Conservation (phyloP, 2,329 filamentous ascomycete species). For the Xenoacremonium recifei region DNA sequence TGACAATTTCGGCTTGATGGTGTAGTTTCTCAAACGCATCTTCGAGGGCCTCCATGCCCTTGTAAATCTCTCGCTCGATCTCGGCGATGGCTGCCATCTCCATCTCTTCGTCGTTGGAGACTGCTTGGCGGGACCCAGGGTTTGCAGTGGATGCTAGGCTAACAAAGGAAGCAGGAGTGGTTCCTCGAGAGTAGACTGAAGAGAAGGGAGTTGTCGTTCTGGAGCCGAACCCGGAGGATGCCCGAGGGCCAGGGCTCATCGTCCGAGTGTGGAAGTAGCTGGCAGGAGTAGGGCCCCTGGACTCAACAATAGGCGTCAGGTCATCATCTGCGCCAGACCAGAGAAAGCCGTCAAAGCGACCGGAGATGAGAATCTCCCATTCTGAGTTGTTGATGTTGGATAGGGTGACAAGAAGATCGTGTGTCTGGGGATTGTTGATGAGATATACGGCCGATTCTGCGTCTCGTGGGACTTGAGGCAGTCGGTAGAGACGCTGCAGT, state of each 20-base stretch:
- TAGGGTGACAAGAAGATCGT: conserved; percentile 83
- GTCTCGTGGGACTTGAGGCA: conserved; percentile 72
- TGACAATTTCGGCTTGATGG: conserved; percentile 75
- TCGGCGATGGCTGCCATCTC: conserved; percentile 89
- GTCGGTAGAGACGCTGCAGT: conserved; percentile 80
- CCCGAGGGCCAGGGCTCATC: conserved; percentile 41
- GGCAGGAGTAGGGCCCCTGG: conserved; percentile 54
- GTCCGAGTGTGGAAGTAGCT: conserved; percentile 40
- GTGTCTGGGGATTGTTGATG: conserved; percentile 75
- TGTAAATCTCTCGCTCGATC: conserved; percentile 89
- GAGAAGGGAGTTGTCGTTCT: conserved; percentile 49
- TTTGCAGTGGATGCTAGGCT: conserved; percentile 51
- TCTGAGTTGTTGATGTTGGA: conserved; percentile 88
- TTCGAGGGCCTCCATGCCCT: conserved; percentile 90
- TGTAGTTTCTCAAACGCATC: conserved; percentile 94
- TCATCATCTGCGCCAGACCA: conserved; percentile 84
- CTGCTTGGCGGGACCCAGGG: conserved; percentile 52
- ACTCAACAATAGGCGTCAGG: conserved; percentile 42
- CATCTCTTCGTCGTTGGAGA: conserved; percentile 90
- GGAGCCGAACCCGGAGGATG: conserved; percentile 40
- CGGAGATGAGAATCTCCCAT: conserved; percentile 93
- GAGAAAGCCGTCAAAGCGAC: conserved; percentile 91
- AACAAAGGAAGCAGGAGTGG: conserved; percentile 60
- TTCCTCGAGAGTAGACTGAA: conserved; percentile 51
- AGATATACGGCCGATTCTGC: conserved; percentile 85